Base-by-base conservation (phyloP, 176 grass and related monocot species). In the Phoenix dactylifera region DNA sequence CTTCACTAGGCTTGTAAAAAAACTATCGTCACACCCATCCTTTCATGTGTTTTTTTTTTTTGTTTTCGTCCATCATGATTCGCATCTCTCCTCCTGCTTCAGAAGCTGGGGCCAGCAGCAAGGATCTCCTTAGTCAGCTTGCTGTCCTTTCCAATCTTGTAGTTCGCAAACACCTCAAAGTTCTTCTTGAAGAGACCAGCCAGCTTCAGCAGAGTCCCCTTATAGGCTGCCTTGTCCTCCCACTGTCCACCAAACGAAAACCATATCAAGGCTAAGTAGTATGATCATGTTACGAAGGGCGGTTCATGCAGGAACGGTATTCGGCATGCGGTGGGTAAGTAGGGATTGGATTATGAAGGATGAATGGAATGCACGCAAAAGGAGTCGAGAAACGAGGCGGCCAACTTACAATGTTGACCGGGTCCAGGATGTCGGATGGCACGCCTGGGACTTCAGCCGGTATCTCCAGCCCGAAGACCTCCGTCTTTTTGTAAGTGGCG, bases 161-260 rank as follows among this genome's bases (percentile, higher is more conserved):
- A 78, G 79, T 15, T 92, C 19, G 87, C 72, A 26, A 98, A 98
- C 76, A 98, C 93, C 84, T 88, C 93, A 55, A 98, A 98, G 78
- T 98, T 98, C 14, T 92, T 92, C 79, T 80, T 88, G 76, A 98
- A 98, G 54, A 98, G 76, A 6, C 93, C 84, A 12, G 78, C 93
- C 30, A 98, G 81, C 79, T 78, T 98, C 28, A 98, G 67, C 66
- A 98, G 70, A 52, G 84, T 98, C 70, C 85, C 87, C 35, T 74
- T 76, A 70, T 98, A 98, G 7, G 76, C 81, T 12, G 51, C 82
- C 73, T 92, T 92, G 58, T 98, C 76, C 20, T 62, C 66, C 93
- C 93, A 98, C 93, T 98, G 76, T 44, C 62, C 52, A 35, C 23
- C 17, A 17, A 3, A 70, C 44, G 16, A 18, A 66, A 6, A 4